Evolutionary conservation across 1,284 basidiomycete genomes (phyloP).

Genomic region (Termitomyces sp.): DNA sequence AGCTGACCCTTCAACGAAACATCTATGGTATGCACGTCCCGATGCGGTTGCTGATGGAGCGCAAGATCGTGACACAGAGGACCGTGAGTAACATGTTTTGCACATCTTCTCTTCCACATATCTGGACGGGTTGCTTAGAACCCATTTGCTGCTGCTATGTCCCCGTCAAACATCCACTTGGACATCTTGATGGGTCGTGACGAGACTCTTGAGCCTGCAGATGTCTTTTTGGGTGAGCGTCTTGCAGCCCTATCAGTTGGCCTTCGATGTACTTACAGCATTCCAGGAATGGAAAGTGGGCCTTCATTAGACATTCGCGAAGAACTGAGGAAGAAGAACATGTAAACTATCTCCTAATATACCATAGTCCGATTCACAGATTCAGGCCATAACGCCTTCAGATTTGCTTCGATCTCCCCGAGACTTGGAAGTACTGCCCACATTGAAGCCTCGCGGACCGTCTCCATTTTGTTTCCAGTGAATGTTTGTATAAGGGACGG

Average conservation of each 20-base stretch:
- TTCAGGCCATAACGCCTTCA: neutral
- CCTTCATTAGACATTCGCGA: conserved; percentile 57
- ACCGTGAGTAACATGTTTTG: conserved; percentile 41
- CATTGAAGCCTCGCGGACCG: neutral
- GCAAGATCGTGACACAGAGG: conserved; percentile 69
- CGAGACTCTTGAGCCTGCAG: conserved; percentile 68
- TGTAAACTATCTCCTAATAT: conserved; percentile 40
- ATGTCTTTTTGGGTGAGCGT: conserved; percentile 66
- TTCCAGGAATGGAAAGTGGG: conserved; percentile 48
- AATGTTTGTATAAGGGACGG: too few relatives aligned
- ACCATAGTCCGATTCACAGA: conserved; percentile 4
- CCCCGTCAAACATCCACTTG: conserved; percentile 75
- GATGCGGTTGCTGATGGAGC: conserved; percentile 89
- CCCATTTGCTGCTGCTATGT: conserved; percentile 58
- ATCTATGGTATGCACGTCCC: conserved; percentile 86
- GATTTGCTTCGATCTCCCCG: neutral
- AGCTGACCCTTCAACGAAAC: conserved; percentile 82
- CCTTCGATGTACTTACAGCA: conserved; percentile 1
- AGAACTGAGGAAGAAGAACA: conserved; percentile 62
- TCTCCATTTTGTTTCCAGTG: neutral
- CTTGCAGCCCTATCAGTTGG: neutral
- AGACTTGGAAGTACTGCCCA: neutral
- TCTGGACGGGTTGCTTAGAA: conserved; percentile 33
- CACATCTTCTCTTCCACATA: neutral
- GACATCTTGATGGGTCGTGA: conserved; percentile 92